Percentiles rank a stretch among this genome's conserved stretches.
phyloP scores from a whole-genome alignment of 306 rosid species.

The Begonia fuchsioides region DNA sequence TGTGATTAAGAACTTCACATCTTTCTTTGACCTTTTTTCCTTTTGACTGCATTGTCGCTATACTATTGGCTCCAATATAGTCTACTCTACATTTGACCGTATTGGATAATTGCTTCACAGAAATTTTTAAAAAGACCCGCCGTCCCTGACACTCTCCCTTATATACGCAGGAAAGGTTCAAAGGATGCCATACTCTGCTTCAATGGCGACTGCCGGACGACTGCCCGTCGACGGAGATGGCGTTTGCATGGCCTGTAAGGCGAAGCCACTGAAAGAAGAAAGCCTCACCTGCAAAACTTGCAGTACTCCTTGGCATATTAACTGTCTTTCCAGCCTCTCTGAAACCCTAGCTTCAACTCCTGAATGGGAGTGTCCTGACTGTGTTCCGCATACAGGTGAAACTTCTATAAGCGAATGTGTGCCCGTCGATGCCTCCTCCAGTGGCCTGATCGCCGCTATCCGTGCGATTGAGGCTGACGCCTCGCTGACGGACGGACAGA shows the following conservation, averaged over 20 bases:
- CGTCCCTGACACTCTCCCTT: constrained; percentile 6
- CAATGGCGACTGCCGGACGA: constrained; percentile 14
- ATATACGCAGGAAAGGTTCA: neutral
- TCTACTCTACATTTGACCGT: too few relatives aligned
- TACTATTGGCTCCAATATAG: too few relatives aligned
- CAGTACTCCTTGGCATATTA: constrained; percentile 31
- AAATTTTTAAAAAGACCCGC: constrained; percentile 10
- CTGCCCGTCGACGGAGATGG: constrained; percentile 39
- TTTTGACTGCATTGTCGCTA: too few relatives aligned
- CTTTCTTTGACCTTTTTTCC: too few relatives aligned
- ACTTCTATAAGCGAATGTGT: neutral
- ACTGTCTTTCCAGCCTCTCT: constrained; percentile 27
- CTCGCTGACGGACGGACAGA: constrained; percentile 30
- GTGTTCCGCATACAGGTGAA: constrained; percentile 11
- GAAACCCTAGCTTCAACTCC: constrained; percentile 16
- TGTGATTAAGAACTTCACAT: too few relatives aligned
- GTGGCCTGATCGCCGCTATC: constrained; percentile 24
- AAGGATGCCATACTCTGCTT: neutral
- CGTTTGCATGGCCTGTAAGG: constrained; percentile 36
- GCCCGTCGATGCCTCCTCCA: neutral
- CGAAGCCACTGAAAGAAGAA: constrained; percentile 23
- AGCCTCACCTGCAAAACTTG: constrained; percentile 31
- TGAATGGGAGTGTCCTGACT: constrained; percentile 55
- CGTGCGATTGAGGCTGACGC: constrained; percentile 37
- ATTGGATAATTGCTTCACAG: neutral